Conservation (phyloP, 2,329 filamentous ascomycete species). For the Zymoseptoria brevis region DNA sequence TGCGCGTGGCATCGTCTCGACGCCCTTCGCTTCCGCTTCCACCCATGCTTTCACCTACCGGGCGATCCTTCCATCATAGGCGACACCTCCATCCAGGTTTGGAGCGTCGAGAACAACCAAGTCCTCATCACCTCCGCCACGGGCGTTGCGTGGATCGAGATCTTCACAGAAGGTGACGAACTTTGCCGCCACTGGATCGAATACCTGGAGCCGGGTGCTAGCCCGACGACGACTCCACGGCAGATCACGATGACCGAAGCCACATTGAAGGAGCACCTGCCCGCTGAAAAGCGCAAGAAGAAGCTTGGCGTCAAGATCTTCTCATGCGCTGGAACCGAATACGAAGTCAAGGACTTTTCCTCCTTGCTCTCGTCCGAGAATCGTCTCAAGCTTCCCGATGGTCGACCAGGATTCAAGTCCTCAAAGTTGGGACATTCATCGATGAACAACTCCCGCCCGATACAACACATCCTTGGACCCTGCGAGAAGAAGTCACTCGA, state of each 20-base stretch:
- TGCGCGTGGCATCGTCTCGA: conserved; percentile 89
- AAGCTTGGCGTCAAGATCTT: conserved; percentile 63
- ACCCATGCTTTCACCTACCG: conserved; percentile 81
- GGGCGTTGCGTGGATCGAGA: conserved; percentile 77
- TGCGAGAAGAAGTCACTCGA: conserved; percentile 48
- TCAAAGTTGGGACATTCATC: conserved; percentile 64
- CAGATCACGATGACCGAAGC: conserved; percentile 68
- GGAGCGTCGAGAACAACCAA: conserved; percentile 69
- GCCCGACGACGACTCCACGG: conserved; percentile 54
- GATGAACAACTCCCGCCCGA: conserved; percentile 59
- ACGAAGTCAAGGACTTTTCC: conserved; percentile 70
- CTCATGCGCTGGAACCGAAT: conserved; percentile 64
- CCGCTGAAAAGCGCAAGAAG: conserved; percentile 64
- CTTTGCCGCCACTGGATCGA: conserved; percentile 76
- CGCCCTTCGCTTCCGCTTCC: conserved; percentile 76
- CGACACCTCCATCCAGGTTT: conserved; percentile 77
- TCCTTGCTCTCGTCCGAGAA: conserved; percentile 62
- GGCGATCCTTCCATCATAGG: conserved; percentile 57
- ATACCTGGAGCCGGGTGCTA: conserved; percentile 55
- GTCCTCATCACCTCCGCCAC: conserved; percentile 70
- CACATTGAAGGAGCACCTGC: conserved; percentile 63
- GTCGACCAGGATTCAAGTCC: conserved; percentile 67
- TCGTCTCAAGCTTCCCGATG: conserved; percentile 65
- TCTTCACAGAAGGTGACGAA: conserved; percentile 72
- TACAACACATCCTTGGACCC: conserved; percentile 66